A percentile compares a stretch with the other conserved stretches of the same genome.
These are phyloP conservation scores for Phytopythium mirpurense DNA, from an alignment of 352 stramenopile genomes.

Conservation along the genomic window DNA sequence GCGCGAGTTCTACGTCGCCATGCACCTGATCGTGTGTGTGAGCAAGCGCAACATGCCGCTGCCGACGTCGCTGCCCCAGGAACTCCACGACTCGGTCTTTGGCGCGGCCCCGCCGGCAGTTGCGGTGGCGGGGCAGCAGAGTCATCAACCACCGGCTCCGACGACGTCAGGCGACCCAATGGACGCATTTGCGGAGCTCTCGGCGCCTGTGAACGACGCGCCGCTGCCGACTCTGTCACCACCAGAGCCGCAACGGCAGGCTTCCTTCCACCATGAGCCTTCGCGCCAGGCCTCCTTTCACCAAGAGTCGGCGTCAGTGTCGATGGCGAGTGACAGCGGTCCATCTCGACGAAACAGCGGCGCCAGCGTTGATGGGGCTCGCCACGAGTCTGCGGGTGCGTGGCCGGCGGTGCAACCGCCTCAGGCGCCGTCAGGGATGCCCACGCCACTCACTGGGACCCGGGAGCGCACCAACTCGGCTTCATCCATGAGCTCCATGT, in stretches of 20 bases:
- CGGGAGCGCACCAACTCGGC: slow-evolving; percentile 35
- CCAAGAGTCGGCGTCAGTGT: slow-evolving; percentile 1
- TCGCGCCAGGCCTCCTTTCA: slow-evolving; percentile 19
- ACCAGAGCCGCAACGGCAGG: slow-evolving; percentile 11
- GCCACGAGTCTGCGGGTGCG: slow-evolving; percentile 1
- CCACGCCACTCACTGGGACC: neutral
- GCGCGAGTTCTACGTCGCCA: slow-evolving; percentile 94
- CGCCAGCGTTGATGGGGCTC: slow-evolving; percentile 1
- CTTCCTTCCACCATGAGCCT: slow-evolving; percentile 6
- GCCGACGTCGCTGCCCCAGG: slow-evolving; percentile 57
- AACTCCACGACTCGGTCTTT: slow-evolving; percentile 66
- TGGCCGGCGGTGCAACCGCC: slow-evolving; percentile 2
- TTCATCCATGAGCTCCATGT: slow-evolving; percentile 38
- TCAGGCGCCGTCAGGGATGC: neutral
- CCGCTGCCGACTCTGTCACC: slow-evolving; percentile 21
- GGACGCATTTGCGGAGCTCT: slow-evolving; percentile 54
- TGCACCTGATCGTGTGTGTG: slow-evolving; percentile 96
- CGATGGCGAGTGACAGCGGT: neutral
- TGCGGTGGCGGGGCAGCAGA: slow-evolving; percentile 8
- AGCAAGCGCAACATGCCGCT: slow-evolving; percentile 85
- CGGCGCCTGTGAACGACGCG: slow-evolving; percentile 22
- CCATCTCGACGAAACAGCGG: slow-evolving; percentile 1
- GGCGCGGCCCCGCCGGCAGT: slow-evolving; percentile 7
- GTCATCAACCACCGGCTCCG: slow-evolving; percentile 12
- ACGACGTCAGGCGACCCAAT: slow-evolving; percentile 29